phyloP scores from a whole-genome alignment of 2,329 filamentous ascomycete species.

The Elsinoe ampelina region DNA sequence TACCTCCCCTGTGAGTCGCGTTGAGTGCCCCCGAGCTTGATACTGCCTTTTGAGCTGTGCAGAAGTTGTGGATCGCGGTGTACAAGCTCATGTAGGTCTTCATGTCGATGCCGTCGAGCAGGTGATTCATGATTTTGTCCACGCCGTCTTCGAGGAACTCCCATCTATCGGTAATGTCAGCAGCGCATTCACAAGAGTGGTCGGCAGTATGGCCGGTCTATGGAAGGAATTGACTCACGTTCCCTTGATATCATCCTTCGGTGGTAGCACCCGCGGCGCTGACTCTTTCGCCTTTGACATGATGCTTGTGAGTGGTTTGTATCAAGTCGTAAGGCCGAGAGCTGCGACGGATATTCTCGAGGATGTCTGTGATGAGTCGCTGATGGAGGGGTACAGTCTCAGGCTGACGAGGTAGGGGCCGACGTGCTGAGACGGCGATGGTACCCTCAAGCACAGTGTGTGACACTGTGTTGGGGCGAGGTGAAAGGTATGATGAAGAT shows the following conservation, averaged over 20 bases:
- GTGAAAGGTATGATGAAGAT: background rate
- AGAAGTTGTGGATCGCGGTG: constrained; percentile 97
- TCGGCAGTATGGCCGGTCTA: background rate
- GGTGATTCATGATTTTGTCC: constrained; percentile 83
- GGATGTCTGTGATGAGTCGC: background rate
- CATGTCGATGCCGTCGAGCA: constrained; percentile 90
- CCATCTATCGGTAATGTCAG: constrained; percentile 54
- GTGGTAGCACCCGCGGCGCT: constrained; percentile 26
- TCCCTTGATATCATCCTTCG: constrained; percentile 31
- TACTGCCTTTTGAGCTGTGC: constrained; percentile 91
- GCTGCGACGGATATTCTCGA: background rate
- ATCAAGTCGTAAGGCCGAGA: background rate
- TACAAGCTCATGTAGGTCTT: constrained; percentile 96
- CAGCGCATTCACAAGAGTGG: background rate
- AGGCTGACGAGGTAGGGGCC: background rate
- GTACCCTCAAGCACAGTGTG: background rate
- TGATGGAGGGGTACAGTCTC: constrained; percentile 4
- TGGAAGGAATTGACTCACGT: constrained; percentile 21
- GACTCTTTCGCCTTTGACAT: constrained; percentile 22
- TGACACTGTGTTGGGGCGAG: background rate
- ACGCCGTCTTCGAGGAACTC: constrained; percentile 80
- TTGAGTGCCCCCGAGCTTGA: constrained; percentile 42
- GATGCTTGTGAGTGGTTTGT: constrained; percentile 8
- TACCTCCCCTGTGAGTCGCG: constrained; percentile 62
- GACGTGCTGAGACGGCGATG: background rate